Conservation (phyloP, 2,329 filamentous ascomycete genomes). For the Pseudomassariella vexata region DNA sequence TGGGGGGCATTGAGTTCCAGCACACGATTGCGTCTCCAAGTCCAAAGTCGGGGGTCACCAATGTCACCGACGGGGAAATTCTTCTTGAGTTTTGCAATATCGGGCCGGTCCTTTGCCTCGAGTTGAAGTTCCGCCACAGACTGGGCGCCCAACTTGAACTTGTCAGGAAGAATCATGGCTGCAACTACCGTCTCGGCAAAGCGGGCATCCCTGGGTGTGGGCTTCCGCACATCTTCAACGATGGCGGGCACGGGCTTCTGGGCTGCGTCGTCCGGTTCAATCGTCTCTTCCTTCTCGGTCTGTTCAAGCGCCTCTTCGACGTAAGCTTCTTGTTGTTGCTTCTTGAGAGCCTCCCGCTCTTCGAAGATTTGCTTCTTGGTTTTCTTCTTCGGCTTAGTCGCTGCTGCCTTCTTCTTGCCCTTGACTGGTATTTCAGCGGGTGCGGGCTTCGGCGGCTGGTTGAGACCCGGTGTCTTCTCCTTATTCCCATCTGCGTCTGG, state of each 20-base stretch:
- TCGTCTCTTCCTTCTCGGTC: constrained; percentile 27
- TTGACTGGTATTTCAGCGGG: constrained; percentile 38
- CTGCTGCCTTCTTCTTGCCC: constrained; percentile 47
- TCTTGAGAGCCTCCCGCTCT: constrained; percentile 54
- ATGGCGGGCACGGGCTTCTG: constrained; percentile 14
- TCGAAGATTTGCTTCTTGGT: constrained; percentile 40
- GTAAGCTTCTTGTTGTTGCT: constrained; percentile 47
- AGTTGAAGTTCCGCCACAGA: constrained; percentile 39
- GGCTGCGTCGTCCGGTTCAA: constrained; percentile 21
- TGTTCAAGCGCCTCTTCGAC: constrained; percentile 37
- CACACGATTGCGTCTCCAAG: constrained; percentile 52
- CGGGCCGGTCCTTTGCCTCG: constrained; percentile 39
- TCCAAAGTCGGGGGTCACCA: constrained; percentile 47
- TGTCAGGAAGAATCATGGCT: constrained; percentile 38
- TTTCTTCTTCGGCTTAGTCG: constrained; percentile 50
- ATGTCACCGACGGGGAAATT: constrained; percentile 39
- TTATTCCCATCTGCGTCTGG: constrained; percentile 40
- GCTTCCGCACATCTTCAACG: constrained; percentile 21
- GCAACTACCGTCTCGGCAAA: constrained; percentile 43
- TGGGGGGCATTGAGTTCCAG: constrained; percentile 46
- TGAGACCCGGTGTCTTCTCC: constrained; percentile 39
- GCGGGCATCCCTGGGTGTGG: constrained; percentile 34
- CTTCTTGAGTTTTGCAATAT: constrained; percentile 41
- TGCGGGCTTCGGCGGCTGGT: constrained; percentile 36
- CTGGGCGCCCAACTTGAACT: constrained; percentile 39